Base-by-base conservation (phyloP, 1,284 basidiomycete species). In the Cryptococcus neoformans region DNA sequence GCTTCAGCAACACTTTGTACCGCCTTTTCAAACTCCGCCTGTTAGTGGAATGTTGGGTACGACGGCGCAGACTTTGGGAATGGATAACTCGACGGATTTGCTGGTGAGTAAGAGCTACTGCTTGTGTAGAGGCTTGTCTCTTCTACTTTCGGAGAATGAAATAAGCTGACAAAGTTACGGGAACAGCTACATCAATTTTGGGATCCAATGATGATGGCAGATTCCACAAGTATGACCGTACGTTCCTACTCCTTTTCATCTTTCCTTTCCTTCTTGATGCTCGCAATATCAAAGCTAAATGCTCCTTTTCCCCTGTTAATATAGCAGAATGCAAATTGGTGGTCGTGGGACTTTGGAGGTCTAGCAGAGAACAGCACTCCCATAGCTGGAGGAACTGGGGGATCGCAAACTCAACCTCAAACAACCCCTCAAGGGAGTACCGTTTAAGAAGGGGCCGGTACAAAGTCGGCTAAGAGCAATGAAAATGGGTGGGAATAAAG, bases 171-270 rank as follows among this genome's bases (percentile, higher is more conserved):
- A 12, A 49, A 9, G 28, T 35, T 51, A 8, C 12, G 46, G 3
- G 28, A 28, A 47, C 14, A 62, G 62, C 45, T 63, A 9, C 62
- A 63, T 36, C 62, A 63, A 55, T 63, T 63, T 48, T 63, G 62
- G 62, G 62, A 63, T 53, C 62, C 62, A 10, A 57, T 62, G 57
- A 59, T 62, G 60, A 51, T 62, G 57, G 17, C 51, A 6, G 55
- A 57, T 41, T 28, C 28, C 28, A 28, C 28, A 28, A 59, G 54
- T 57, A 10, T 12, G 6, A 6, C 12, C 10, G 34, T 40, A 3
- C 16, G 41, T 28, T 4, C 28, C 4, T 28, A 28, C 28, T 28
- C 4, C 4, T 28, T 28, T 1, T 28, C 28, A 28, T 28, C 4
- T 28, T 28, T 28, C 28, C 28, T 28, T 28, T 28, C 28, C 0